Evolutionary conservation across 495 filamentous ascomycete genomes (phyloP).

Genomic region (Penicillium daleae): DNA sequence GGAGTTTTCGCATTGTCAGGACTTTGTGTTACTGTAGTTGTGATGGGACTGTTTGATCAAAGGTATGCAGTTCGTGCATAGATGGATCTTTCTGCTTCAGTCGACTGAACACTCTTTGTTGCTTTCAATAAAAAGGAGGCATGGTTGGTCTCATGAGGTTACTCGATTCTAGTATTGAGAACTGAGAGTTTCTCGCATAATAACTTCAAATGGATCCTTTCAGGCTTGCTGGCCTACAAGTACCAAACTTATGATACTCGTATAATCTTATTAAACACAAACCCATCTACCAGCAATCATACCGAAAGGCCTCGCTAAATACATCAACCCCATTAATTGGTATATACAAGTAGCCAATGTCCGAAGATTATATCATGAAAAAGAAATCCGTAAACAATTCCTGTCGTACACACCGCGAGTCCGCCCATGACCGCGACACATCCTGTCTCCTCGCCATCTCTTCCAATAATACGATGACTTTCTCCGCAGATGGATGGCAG

Average conservation of each 20-base stretch:
- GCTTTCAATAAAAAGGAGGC: too few relatives aligned
- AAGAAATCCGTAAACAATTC: constrained; percentile 45
- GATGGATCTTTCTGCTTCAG: too few relatives aligned
- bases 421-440: constrained; percentile 45
- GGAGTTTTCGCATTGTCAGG: background rate
- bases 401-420: constrained; percentile 42
- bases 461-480: constrained; percentile 38
- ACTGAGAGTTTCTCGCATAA: too few relatives aligned
- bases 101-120: too few relatives aligned
- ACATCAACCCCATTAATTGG: background rate
- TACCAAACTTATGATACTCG: background rate
- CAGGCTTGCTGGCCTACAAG: too few relatives aligned
- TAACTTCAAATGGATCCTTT: too few relatives aligned
- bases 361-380: constrained; percentile 37
- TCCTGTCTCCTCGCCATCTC: constrained; percentile 48
- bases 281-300: background rate
- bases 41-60: too few relatives aligned
- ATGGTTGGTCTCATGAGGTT: too few relatives aligned
- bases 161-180: too few relatives aligned
- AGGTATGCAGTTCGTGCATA: too few relatives aligned
- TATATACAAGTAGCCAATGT: constrained; percentile 4
- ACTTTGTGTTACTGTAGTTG: background rate
- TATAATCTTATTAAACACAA: background rate
- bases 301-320: background rate
- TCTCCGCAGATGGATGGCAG: constrained; percentile 39